Evolutionary conservation across 2,329 filamentous ascomycete species (phyloP).

Genomic region (Fusarium tuaranense): DNA sequence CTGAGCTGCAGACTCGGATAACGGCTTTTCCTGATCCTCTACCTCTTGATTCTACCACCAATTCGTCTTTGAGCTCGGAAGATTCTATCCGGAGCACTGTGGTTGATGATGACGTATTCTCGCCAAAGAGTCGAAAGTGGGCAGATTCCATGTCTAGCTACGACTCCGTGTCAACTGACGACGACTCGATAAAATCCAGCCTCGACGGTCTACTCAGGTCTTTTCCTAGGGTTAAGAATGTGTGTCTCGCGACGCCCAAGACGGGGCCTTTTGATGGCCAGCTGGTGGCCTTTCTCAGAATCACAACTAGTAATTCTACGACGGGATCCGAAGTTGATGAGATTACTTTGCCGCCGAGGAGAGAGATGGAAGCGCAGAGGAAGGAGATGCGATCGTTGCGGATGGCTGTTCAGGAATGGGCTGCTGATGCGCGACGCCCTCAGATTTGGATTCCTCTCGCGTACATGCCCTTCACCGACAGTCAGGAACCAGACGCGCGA

Average conservation of each 20-base stretch:
- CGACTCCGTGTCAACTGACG: slow-evolving; percentile 17
- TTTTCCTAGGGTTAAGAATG: slow-evolving; percentile 54
- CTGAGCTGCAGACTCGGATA: slow-evolving; percentile 58
- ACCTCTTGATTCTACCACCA: background rate
- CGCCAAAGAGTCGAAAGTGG: background rate
- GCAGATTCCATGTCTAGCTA: slow-evolving; percentile 28
- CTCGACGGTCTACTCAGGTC: slow-evolving; percentile 55
- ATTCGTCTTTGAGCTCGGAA: background rate
- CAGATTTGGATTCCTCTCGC: slow-evolving; percentile 62
- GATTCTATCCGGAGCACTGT: slow-evolving; percentile 19
- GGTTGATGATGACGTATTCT: slow-evolving; percentile 17
- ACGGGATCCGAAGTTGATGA: slow-evolving; percentile 28
- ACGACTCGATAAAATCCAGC: slow-evolving; percentile 17
- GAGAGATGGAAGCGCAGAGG: slow-evolving; percentile 55
- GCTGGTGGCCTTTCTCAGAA: slow-evolving; percentile 60
- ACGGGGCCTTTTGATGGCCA: slow-evolving; percentile 64
- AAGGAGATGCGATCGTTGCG: slow-evolving; percentile 57
- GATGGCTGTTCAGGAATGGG: slow-evolving; percentile 53
- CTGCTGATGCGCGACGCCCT: slow-evolving; percentile 51
- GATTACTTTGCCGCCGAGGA: slow-evolving; percentile 44
- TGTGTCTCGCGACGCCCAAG: slow-evolving; percentile 59
- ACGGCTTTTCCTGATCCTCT: slow-evolving; percentile 19
- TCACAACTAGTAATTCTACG: slow-evolving; percentile 38
- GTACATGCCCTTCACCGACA: slow-evolving; percentile 57
- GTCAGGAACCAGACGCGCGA: slow-evolving; percentile 56